A percentile compares a stretch with the other conserved stretches of the same genome.
Conservation (phyloP, 345 rosid genomes). For the Kernera saxatilis region DNA sequence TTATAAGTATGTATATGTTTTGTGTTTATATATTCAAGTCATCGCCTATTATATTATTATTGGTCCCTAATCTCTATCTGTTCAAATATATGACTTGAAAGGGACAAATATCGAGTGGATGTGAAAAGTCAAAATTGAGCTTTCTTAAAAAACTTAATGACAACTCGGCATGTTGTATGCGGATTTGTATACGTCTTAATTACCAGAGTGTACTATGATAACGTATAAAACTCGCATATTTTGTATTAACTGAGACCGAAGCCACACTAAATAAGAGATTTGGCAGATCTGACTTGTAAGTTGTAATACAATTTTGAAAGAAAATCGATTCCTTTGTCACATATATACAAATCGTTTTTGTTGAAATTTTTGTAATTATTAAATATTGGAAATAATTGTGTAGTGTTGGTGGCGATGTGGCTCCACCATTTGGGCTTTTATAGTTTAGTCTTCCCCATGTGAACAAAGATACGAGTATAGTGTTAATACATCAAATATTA, state of each 20-base stretch:
- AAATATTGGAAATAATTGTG: background rate
- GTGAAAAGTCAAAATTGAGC: slow-evolving; percentile 1
- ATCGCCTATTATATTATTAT: background rate
- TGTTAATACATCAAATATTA: slow-evolving; percentile 5
- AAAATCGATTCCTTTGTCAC: background rate
- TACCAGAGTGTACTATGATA: background rate
- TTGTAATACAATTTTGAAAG: background rate
- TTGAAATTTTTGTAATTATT: background rate
- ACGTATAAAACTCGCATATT: slow-evolving; percentile 2
- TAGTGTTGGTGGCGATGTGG: slow-evolving; percentile 31
- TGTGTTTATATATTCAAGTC: background rate
- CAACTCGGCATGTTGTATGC: background rate
- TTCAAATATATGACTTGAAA: slow-evolving; percentile 10
- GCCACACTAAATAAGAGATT: slow-evolving; percentile 6
- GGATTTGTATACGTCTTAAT: background rate
- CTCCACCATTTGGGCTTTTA: slow-evolving; percentile 23
- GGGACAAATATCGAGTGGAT: background rate
- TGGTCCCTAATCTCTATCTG: slow-evolving; percentile 6
- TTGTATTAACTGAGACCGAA: slow-evolving; percentile 13
- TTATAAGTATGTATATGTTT: background rate
- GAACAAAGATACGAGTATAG: slow-evolving; percentile 20
- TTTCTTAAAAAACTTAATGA: background rate
- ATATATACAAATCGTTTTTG: background rate
- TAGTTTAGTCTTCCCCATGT: slow-evolving; percentile 30
- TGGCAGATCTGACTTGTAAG: slow-evolving; percentile 6